Percentiles rank a stretch among this genome's conserved stretches.
Conservation (phyloP, 2,329 filamentous ascomycete species). For the Stachybotrys chlorohalonatus region DNA sequence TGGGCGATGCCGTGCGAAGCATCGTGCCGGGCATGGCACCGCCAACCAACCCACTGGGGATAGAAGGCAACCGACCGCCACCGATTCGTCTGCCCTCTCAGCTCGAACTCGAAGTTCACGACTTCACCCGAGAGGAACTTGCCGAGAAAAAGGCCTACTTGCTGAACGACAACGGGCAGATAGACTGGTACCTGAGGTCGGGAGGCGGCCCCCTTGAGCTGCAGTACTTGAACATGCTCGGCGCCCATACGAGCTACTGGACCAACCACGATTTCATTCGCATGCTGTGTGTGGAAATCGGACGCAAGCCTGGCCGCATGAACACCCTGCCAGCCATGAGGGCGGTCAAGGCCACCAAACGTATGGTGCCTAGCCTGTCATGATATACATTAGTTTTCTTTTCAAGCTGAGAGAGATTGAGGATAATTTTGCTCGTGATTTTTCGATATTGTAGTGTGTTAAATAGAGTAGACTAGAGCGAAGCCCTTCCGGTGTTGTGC, state of each 20-base stretch:
- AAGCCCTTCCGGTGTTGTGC: too few relatives aligned
- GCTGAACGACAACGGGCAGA: constrained; percentile 92
- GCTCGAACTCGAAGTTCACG: constrained; percentile 90
- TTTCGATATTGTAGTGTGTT: not conserved
- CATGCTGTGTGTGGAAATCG: constrained; percentile 82
- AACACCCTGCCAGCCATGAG: constrained; percentile 49
- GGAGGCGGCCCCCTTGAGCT: constrained; percentile 84
- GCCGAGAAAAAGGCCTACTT: constrained; percentile 81
- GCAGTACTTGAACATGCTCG: constrained; percentile 94
- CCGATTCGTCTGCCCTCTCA: constrained; percentile 47
- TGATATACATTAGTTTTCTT: not conserved
- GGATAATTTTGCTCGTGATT: too few relatives aligned
- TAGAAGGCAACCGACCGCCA: constrained; percentile 24
- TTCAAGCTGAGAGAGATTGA: not conserved
- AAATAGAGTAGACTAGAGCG: not conserved
- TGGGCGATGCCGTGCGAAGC: constrained; percentile 53
- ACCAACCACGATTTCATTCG: constrained; percentile 77
- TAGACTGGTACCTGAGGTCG: constrained; percentile 81
- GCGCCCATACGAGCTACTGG: constrained; percentile 95
- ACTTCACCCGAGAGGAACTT: constrained; percentile 86
- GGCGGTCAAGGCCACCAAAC: constrained; percentile 44
- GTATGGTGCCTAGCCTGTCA: constrained; percentile 11
- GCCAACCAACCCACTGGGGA: constrained; percentile 15
- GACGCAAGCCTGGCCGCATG: constrained; percentile 59
- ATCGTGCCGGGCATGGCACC: constrained; percentile 46